Base-by-base conservation (phyloP, 2,329 filamentous ascomycete genomes). In the Ophiostoma montium region DNA sequence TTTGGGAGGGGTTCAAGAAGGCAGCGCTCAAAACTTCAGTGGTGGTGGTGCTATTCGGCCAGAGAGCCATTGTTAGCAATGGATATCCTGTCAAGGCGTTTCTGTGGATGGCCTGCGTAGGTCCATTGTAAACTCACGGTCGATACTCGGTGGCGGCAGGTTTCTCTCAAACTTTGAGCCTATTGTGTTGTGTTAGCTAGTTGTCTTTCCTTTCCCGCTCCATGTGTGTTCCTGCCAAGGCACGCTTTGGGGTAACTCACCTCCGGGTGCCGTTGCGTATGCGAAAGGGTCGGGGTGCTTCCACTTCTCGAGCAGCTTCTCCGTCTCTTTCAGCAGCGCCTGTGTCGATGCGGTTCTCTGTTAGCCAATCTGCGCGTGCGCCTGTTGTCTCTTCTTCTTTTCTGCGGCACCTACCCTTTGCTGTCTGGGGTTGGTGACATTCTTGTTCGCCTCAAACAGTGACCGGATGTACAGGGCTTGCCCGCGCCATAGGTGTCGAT, bases 81-180 rank as follows among this genome's bases (percentile, higher is more conserved):
- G 3, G n/a, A n/a, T n/a, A n/a, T 18, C 23, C 23, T 5, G 23
- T 27, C 8, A 8, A 8, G 23, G 23, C 23, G 23, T 27, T 4
- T 27, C 23, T 27, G 23, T 27, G 23, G 4, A 8, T 27, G 23
- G 23, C 8, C 8, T 8, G 23, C 5, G 23, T 27, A 27, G 23
- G 23, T 9, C 23, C 38, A 27, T 7, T 27, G 23, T 4, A 8
- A 27, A 77, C 86, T 75, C 70, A 95, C 90, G 81, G 55, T 87
- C 83, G 51, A 94, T 71, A 57, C 82, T 80, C 32, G 82, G 88
- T 51, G 78, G 76, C 32, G 87, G 86, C 49, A 96, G 65, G 67
- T 98, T 98, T 64, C 92, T 78, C 70, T 96, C 92, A 67, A 84
- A 96, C 75, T 96, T 96, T 56, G 87, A 95, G 57, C 88, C 87